Conservation (phyloP, 2,329 filamentous ascomycete genomes). For the Cladophialophora bantiana region DNA sequence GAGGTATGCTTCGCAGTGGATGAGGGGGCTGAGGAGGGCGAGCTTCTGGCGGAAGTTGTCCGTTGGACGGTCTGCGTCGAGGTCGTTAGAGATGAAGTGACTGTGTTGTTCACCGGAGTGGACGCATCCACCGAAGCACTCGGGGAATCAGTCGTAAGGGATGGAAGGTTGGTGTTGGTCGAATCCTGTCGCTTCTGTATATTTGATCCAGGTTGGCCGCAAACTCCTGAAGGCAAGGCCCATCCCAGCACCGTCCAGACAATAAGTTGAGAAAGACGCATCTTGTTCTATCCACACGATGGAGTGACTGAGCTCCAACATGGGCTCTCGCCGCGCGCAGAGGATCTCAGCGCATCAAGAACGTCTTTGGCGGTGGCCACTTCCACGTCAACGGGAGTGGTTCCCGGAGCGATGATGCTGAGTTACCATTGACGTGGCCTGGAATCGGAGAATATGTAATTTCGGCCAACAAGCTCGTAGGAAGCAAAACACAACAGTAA, state of each 20-base stretch:
- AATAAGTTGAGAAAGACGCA: conserved; percentile 23
- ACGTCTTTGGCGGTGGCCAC: conserved; percentile 18
- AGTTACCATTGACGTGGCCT: conserved; percentile 24
- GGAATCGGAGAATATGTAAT: conserved; percentile 11
- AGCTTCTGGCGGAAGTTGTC: conserved; percentile 1
- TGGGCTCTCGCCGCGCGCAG: conserved; percentile 11
- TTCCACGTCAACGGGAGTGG: conserved; percentile 24
- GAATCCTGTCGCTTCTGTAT: conserved; percentile 30
- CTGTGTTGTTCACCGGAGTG: conserved; percentile 17
- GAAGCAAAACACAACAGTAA: conserved; percentile 13
- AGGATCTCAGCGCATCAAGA: conserved; percentile 22
- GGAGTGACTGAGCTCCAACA: neutral
- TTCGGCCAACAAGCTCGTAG: neutral
- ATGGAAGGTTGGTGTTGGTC: conserved; percentile 23
- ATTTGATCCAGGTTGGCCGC: conserved; percentile 1
- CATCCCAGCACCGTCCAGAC: conserved; percentile 26
- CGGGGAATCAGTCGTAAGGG: conserved; percentile 24
- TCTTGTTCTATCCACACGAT: conserved; percentile 12
- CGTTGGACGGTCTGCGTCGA: conserved; percentile 10
- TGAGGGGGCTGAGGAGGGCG: neutral
- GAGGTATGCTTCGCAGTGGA: conserved; percentile 18
- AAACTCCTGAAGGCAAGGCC: conserved; percentile 10
- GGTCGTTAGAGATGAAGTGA: conserved; percentile 4
- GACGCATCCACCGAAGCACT: conserved; percentile 11
- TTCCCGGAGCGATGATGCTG: conserved; percentile 8